Conservation (phyloP, 495 filamentous ascomycete genomes). For the Aspergillus baeticus region DNA sequence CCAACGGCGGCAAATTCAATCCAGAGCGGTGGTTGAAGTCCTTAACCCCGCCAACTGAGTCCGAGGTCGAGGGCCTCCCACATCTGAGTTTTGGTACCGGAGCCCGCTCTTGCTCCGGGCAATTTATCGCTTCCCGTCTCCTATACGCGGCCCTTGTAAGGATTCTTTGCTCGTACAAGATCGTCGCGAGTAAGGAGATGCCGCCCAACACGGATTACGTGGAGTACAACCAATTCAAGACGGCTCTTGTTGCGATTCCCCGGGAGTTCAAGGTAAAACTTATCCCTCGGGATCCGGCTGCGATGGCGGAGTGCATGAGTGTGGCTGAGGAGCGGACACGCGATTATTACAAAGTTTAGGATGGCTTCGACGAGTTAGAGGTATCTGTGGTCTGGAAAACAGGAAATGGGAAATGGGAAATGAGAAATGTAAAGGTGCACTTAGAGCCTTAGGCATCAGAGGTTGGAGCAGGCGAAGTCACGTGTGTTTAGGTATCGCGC, state of each 20-base stretch:
- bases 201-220: constrained; percentile 58
- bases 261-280: constrained; percentile 51
- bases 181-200: constrained; percentile 45
- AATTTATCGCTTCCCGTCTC: constrained; percentile 49
- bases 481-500: too few species aligned
- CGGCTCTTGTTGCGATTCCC: constrained; percentile 54
- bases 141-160: constrained; percentile 51
- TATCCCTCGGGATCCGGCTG: constrained; percentile 40
- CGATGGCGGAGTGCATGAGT: constrained; percentile 34
- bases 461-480: too few species aligned
- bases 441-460: too few species aligned
- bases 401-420: too few species aligned
- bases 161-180: constrained; percentile 47
- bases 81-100: constrained; percentile 56
- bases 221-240: constrained; percentile 57
- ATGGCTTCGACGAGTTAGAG: too few species aligned
- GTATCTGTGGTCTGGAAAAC: too few species aligned
- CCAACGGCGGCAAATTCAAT: constrained; percentile 47
- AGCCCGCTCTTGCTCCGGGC: constrained; percentile 52
- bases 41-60: constrained; percentile 35
- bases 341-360: constrained; percentile 46
- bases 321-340: constrained; percentile 35
- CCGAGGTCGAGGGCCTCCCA: constrained; percentile 30
- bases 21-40: constrained; percentile 52
- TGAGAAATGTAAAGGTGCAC: too few species aligned